Evolutionary conservation across 163 green algal genomes (phyloP), one percentile per base, ranked within the genome.

Genomic region (Coccomyxa subellipsoidea): DNA sequence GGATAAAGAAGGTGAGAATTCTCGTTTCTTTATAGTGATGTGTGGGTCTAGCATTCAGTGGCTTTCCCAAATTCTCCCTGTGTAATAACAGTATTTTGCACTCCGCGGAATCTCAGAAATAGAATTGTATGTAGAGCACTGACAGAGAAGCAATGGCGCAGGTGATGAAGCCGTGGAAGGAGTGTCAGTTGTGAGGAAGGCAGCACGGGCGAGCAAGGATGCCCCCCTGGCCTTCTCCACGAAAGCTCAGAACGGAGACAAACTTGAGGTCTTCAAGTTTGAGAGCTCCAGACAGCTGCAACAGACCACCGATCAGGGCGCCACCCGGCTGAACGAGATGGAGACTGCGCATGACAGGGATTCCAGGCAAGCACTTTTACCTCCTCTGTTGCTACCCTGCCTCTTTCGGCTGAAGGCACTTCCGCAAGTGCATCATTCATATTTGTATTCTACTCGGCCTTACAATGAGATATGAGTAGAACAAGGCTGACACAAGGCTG

Each of bases 271-370:
- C 21, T 92, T 96, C 54, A 89, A 87, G 21, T 96, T 89, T 80
- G 88, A 92, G 29, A 91, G 91, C 85, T 92, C 59, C 47, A 83
- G 84, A 23, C 80, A 81, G 35, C 76, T 96, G 10, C 93, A 97
- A 77, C 84, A 91, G 78, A 75, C 69, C 0, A 84, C 54, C 3
- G 94, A 97, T 85, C 77, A 86, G 31, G 84, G 87, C 1, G 96
- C 93, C 0, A 98, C 94, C 0, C 54, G 85, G 0, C 66, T 54
- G 0, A 80, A 97, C n/a, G 92, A 98, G 79, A 97, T 93, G 29
- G 96, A 98, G 83, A 99, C 96, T 6, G 85, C 93, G 77, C 91
- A 89, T 75, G 94, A 98, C 83, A 80, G 88, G 29, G 96, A 98
- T 84, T 89, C 89, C 0, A 88, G 95, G 85, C 86, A 38, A 23